Evolutionary conservation across 306 rosid genomes (phyloP).

Genomic region (Aeschynomene evenia): DNA sequence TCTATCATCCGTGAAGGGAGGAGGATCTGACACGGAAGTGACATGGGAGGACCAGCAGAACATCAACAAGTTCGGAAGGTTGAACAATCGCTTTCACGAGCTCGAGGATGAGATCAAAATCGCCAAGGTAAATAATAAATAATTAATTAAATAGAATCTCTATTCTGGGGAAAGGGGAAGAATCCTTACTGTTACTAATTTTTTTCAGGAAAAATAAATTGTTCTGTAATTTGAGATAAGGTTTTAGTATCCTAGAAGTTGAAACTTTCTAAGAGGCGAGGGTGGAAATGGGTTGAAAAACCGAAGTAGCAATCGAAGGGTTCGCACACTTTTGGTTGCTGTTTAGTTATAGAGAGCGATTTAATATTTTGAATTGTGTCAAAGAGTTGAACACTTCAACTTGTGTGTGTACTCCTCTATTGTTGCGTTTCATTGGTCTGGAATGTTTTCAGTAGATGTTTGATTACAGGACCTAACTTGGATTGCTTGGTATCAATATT

Average conservation of each 20-base stretch:
- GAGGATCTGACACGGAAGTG: slow-evolving; percentile 82
- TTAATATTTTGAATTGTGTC: no score
- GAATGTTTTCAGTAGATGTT: slow-evolving; percentile 1
- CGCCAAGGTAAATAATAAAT: slow-evolving; percentile 68
- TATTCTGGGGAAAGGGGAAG: neutral
- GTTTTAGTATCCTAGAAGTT: neutral
- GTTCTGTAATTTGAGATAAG: neutral
- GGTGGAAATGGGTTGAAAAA: slow-evolving; percentile 4
- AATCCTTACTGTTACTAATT: neutral
- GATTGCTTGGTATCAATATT: neutral
- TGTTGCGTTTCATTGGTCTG: neutral
- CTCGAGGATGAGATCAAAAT: slow-evolving; percentile 83
- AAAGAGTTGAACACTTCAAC: neutral
- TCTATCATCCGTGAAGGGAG: slow-evolving; percentile 38
- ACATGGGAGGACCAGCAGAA: slow-evolving; percentile 90
- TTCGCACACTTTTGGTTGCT: neutral
- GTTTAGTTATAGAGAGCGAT: neutral
- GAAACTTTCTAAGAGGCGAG: neutral
- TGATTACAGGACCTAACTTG: neutral
- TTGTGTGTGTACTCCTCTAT: neutral
- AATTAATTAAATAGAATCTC: neutral
- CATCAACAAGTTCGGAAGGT: slow-evolving; percentile 85
- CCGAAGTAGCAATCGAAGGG: neutral
- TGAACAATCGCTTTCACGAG: slow-evolving; percentile 89
- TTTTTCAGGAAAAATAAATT: no score